Conservation (phyloP, 495 filamentous ascomycete genomes). For the Choiromyces venosus region DNA sequence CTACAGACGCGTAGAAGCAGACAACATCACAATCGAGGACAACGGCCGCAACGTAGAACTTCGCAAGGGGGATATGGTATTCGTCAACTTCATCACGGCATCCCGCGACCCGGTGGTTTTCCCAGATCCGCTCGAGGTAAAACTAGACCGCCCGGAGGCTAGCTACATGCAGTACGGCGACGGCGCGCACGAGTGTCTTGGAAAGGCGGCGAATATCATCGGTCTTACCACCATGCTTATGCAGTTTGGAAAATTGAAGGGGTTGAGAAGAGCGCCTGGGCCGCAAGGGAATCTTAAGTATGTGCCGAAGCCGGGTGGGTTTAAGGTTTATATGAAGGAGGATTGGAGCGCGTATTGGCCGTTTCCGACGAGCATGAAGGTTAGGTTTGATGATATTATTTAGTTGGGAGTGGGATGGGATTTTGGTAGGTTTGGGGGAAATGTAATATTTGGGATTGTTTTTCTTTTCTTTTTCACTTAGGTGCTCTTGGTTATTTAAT, state of each 20-base stretch:
- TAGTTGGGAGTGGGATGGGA: background rate
- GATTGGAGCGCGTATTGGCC: slow-evolving; percentile 66
- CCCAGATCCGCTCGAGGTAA: slow-evolving; percentile 62
- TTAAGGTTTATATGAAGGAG: slow-evolving; percentile 65
- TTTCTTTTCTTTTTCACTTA: slow-evolving; percentile 5
- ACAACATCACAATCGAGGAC: slow-evolving; percentile 25
- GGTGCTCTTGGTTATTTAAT: background rate
- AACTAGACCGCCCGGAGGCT: slow-evolving; percentile 61
- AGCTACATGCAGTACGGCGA: slow-evolving; percentile 63
- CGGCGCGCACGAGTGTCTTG: slow-evolving; percentile 52
- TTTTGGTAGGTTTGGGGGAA: no score
- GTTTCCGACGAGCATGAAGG: slow-evolving; percentile 66
- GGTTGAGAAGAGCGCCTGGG: slow-evolving; percentile 63
- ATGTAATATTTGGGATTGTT: slow-evolving; percentile 12
- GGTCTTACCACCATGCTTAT: slow-evolving; percentile 54
- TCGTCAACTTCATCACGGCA: slow-evolving; percentile 56
- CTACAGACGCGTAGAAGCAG: slow-evolving; percentile 35
- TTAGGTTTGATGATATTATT: slow-evolving; percentile 49
- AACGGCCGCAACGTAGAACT: slow-evolving; percentile 27
- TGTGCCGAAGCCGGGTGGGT: slow-evolving; percentile 55
- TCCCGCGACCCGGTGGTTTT: slow-evolving; percentile 59
- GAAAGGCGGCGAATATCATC: slow-evolving; percentile 58
- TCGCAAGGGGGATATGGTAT: slow-evolving; percentile 45
- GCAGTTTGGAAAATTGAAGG: slow-evolving; percentile 53
- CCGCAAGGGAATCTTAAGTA: slow-evolving; percentile 69